Evolutionary conservation across 2,329 filamentous ascomycete genomes (phyloP), one percentile per base, ranked within the genome.

Genomic region (Monilinia polystroma): DNA sequence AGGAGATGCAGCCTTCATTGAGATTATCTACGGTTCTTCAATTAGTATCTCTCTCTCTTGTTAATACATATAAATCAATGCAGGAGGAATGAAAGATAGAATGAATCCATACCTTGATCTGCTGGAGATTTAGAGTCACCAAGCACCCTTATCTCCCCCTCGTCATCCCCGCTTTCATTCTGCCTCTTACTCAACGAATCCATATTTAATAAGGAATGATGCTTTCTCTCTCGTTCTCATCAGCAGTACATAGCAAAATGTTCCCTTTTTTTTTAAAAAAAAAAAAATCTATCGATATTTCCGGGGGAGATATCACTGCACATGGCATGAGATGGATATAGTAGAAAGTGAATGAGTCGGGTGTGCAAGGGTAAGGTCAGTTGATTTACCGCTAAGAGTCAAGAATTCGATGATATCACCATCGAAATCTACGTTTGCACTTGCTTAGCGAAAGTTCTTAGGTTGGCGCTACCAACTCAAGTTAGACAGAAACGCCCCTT

Each of bases 191-290:
- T 41, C 32, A n/a, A 45, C 18, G 16, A 38, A 59, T 26, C 54
- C 63, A 65, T 65, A n/a, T 52, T 65, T 49, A 65, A 29, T 10
- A 65, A n/a, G 54, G 63, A 49, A 65, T 3, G 51, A 41, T 52
- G 52, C 54, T 65, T 49, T 65, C 63, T 59, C 35, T 49, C 32
- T 59, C 54, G 23, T 26, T 8, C 49, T 55, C 60, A 38, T 3
- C 12, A 60, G 58, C 11, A 60, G 45, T n/a, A 51, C 35, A 29
- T 41, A 32, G 1, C 11, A 45, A 11, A 29, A 10, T 14, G 8
- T 16, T 59, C 20, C 45, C 32, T 35, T 18, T 52, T 41, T 49
- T 26, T 5, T 29, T n/a, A n/a, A n/a, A n/a, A n/a, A n/a, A n/a
- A n/a, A 6, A 35, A 18, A 52, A 16, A n/a, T 38, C 6, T 23